Evolutionary conservation across 495 filamentous ascomycete genomes (phyloP).

Genomic region (Pyrenula aspistea): DNA sequence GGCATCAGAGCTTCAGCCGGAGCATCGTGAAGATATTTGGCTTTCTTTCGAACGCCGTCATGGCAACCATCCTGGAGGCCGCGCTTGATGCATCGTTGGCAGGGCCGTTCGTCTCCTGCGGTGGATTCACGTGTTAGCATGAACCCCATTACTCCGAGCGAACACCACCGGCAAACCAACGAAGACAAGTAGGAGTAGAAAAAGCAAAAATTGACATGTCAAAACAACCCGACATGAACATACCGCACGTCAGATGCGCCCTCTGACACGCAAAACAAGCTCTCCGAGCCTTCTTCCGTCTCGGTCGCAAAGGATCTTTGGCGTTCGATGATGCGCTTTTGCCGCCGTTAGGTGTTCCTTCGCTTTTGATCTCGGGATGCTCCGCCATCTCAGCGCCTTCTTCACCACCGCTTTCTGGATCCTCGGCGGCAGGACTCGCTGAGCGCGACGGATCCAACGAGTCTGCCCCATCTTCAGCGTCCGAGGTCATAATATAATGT

Average conservation of each 20-base stretch:
- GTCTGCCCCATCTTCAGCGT: slow-evolving; percentile 23
- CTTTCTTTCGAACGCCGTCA: slow-evolving; percentile 95
- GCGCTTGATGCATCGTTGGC: slow-evolving; percentile 86
- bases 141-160: not conserved
- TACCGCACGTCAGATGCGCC: slow-evolving; percentile 97
- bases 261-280: slow-evolving; percentile 96
- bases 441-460: slow-evolving; percentile 21
- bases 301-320: slow-evolving; percentile 76
- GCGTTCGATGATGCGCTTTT: slow-evolving; percentile 51
- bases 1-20: slow-evolving; percentile 65
- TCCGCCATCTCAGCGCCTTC: slow-evolving; percentile 42
- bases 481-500: slow-evolving; percentile 6
- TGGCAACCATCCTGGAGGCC: slow-evolving; percentile 82
- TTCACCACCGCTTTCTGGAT: slow-evolving; percentile 25
- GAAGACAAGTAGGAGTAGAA: slow-evolving; percentile 4
- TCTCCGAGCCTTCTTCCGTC: slow-evolving; percentile 89
- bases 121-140: slow-evolving; percentile 8
- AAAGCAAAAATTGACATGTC: slow-evolving; percentile 5
- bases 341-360: slow-evolving; percentile 41
- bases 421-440: slow-evolving; percentile 25
- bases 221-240: slow-evolving; percentile 23
- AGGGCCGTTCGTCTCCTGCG: slow-evolving; percentile 78
- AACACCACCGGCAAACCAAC: not conserved
- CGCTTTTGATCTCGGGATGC: slow-evolving; percentile 27
- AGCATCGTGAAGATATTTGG: slow-evolving; percentile 96